Evolutionary conservation across 805 yeast species (phyloP).

Genomic region (Teunomyces aglyptinius): DNA sequence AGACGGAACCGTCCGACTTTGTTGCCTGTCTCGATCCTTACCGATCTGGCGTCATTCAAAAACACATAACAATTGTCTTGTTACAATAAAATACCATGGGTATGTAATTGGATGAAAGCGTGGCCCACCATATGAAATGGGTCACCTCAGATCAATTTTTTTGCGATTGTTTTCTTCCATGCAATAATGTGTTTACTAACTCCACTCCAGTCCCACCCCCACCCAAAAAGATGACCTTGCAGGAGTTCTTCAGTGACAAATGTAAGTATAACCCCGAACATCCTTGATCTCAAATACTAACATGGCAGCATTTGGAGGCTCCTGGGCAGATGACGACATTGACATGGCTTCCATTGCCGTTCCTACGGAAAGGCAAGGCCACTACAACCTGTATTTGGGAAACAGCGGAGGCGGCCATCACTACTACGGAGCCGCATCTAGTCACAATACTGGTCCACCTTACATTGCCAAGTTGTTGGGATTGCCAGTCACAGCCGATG

Average conservation of each 20-base stretch:
- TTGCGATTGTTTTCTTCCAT: background rate
- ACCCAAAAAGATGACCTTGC: constrained; percentile 46
- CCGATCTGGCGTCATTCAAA: constrained; percentile 2
- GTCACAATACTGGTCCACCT: constrained; percentile 47
- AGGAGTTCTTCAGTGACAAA: constrained; percentile 45
- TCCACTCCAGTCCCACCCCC: constrained; percentile 37
- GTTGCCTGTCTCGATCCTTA: constrained; percentile 4
- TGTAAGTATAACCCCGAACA: constrained; percentile 30
- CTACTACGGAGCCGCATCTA: constrained; percentile 1
- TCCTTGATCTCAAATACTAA: constrained; percentile 14
- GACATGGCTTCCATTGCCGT: constrained; percentile 46
- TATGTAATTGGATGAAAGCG: constrained; percentile 5
- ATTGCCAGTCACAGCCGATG: constrained; percentile 54
- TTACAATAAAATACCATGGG: constrained; percentile 7
- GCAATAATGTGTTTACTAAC: constrained; percentile 10
- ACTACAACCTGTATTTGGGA: background rate
- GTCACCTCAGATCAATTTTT: no score
- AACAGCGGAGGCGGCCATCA: constrained; percentile 5
- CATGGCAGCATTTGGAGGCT: constrained; percentile 40
- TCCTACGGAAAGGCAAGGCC: constrained; percentile 33
- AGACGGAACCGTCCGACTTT: background rate
- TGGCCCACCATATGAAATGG: no score
- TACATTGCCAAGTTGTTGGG: constrained; percentile 62
- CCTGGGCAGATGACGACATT: constrained; percentile 48
- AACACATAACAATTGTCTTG: constrained; percentile 1